Base-by-base conservation (phyloP, 176 grass and related monocot genomes). In the Tillandsia leiboldiana region DNA sequence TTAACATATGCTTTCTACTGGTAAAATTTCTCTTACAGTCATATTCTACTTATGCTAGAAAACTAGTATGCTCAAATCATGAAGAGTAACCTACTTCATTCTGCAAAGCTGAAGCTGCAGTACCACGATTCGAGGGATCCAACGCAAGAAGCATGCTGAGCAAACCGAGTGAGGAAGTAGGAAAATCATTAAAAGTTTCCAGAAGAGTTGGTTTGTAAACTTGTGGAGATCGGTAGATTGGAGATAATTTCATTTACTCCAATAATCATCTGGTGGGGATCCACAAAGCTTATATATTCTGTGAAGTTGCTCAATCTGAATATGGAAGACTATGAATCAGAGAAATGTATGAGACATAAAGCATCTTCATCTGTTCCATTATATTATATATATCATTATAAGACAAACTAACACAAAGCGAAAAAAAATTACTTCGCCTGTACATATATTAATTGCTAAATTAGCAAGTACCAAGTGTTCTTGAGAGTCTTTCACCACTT, bases 251-350 rank as follows among this genome's bases (percentile, higher is more conserved):
- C 50, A 76, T 48, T 76, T 91, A 53, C 74, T 11, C 84, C 81
- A 87, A 80, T 84, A 91, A 8, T 91, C 81, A 49, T 81, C 84
- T 3, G 88, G 72, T 66, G 88, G 88, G 10, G 88, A 82, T 17
- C 88, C 88, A 63, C 81, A 87, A 23, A 91, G 68, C 51, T 12
- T 70, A 82, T 87, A 82, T 68, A 91, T 84, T 70, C 66, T 87
- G 8, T 73, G 57, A 26, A 91, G 81, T 75, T 91, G 88, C 59
- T 87, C 88, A 24, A 87, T 59, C 85, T 87, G 68, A 42, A 74
- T 17, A 57, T 17, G n/a, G 1, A 17, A 57, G n/a, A 57, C 7
- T 56, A 57, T 57, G 53, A 57, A 17, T 57, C n/a, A 57, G 53
- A 57, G 53, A 12, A 3, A 42, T 42, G 29, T 42, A 42, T 42